Evolutionary conservation across 768 basidiomycete species (phyloP).

Genomic region (Harrya chromipes): DNA sequence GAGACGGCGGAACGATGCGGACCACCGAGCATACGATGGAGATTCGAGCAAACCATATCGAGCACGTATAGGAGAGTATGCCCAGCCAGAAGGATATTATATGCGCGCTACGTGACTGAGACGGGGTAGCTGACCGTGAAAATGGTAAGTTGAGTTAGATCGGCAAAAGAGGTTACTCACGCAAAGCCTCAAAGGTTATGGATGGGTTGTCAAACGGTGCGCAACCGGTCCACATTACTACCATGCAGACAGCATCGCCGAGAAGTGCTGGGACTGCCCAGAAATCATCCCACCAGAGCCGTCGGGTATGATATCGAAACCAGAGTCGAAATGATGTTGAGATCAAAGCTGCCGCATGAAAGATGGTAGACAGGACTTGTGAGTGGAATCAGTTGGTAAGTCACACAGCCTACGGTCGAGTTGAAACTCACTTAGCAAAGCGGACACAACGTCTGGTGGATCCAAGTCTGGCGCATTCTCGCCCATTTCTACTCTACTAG

Average conservation of each 20-base stretch:
- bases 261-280: conserved; percentile 20
- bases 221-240: conserved; percentile 10
- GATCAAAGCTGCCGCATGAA: conserved; percentile 18
- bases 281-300: conserved; percentile 31
- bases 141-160: not conserved
- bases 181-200: conserved; percentile 2
- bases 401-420: not conserved
- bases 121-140: conserved; percentile 26
- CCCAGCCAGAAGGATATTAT: conserved; percentile 20
- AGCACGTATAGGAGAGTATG: conserved; percentile 21
- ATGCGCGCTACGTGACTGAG: conserved; percentile 16
- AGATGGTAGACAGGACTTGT: conserved; percentile 18
- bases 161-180: conserved; percentile 11
- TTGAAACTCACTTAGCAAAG: conserved; percentile 16
- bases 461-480: not conserved
- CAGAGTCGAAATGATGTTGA: conserved; percentile 28
- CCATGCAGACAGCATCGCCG: conserved; percentile 9
- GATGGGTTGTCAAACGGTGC: conserved; percentile 29
- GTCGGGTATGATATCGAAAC: conserved; percentile 20
- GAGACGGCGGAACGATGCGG: conserved; percentile 22
- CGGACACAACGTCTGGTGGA: conserved; percentile 14
- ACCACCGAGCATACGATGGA: conserved; percentile 24
- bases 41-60: conserved; percentile 28
- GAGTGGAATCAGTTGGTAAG: not conserved
- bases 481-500: conserved; percentile 3